Percentiles rank a stretch among this genome's conserved stretches.
These are phyloP conservation scores for Rhodotorula sp. DNA, from an alignment of 1,284 basidiomycete genomes.

Conservation along the genomic window DNA sequence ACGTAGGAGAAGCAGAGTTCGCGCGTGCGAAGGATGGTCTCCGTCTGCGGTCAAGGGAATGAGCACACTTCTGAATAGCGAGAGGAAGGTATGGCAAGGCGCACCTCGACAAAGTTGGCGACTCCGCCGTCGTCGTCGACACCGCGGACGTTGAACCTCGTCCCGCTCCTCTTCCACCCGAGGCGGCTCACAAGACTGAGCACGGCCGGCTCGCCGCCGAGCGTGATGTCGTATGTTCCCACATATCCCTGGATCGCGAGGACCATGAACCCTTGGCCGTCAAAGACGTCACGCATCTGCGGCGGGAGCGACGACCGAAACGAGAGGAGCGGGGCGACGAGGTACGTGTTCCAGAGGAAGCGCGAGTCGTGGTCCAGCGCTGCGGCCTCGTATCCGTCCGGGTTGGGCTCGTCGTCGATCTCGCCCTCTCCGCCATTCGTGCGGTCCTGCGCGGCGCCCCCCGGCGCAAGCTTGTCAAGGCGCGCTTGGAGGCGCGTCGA, in stretches of 20 bases:
- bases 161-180: constrained; percentile 93
- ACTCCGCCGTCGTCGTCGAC: constrained; percentile 97
- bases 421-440: constrained; percentile 61
- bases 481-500: constrained; percentile 74
- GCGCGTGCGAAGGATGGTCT: constrained; percentile 76
- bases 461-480: constrained; percentile 55
- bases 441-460: constrained; percentile 61
- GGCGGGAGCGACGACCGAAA: constrained; percentile 46
- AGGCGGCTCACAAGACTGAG: constrained; percentile 81
- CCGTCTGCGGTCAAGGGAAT: constrained; percentile 59
- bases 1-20: constrained; percentile 84
- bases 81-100: neutral
- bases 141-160: constrained; percentile 94
- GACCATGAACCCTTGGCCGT: constrained; percentile 55
- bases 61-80: no score
- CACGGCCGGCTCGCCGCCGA: constrained; percentile 61
- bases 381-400: constrained; percentile 24
- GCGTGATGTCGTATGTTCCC: constrained; percentile 69
- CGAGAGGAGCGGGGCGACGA: constrained; percentile 59
- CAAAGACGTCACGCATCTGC: constrained; percentile 54
- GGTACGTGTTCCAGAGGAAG: constrained; percentile 57
- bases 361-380: constrained; percentile 40
- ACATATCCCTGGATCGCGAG: constrained; percentile 90
- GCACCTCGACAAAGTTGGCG: constrained; percentile 95
- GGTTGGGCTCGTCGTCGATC: constrained; percentile 47